Conservation (phyloP, 2,329 filamentous ascomycete genomes). For the Aspergillus sp. region DNA sequence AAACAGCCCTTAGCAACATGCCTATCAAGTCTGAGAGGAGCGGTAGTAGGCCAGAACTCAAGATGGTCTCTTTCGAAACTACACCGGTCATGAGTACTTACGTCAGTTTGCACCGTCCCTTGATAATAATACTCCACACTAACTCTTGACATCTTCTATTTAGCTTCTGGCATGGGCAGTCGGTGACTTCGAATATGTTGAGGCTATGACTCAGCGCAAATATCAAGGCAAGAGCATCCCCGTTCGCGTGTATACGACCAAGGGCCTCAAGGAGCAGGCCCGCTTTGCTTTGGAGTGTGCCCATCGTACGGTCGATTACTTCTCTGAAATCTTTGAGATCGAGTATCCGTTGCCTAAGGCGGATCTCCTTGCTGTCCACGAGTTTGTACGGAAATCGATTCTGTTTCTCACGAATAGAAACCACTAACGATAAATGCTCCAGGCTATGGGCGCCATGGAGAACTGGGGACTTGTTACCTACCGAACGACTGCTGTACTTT, state of each 20-base stretch:
- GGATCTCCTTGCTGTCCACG: constrained; percentile 86
- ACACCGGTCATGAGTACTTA: constrained; percentile 90
- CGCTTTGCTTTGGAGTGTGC: constrained; percentile 87
- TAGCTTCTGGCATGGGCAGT: constrained; percentile 91
- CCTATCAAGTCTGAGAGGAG: constrained; percentile 72
- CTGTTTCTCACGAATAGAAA: background rate
- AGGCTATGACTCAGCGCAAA: constrained; percentile 82
- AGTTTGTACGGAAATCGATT: constrained; percentile 68
- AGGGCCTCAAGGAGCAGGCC: constrained; percentile 90
- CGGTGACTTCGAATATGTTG: constrained; percentile 95
- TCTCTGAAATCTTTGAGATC: constrained; percentile 88
- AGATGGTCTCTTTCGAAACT: constrained; percentile 74
- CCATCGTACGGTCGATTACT: constrained; percentile 92
- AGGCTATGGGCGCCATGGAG: constrained; percentile 76
- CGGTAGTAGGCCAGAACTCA: constrained; percentile 66
- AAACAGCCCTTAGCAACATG: constrained; percentile 94
- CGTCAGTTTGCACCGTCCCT: constrained; percentile 44
- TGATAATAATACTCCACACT: constrained; percentile 27
- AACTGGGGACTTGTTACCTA: constrained; percentile 98
- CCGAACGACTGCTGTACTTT: constrained; percentile 91
- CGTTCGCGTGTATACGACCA: constrained; percentile 93
- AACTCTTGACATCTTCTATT: constrained; percentile 47
- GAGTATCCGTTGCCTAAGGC: constrained; percentile 93
- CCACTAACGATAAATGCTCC: background rate
- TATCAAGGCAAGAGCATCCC: constrained; percentile 91